Evolutionary conservation across 352 stramenopile genomes (phyloP).

Genomic region (Saprolegnia diclina): DNA sequence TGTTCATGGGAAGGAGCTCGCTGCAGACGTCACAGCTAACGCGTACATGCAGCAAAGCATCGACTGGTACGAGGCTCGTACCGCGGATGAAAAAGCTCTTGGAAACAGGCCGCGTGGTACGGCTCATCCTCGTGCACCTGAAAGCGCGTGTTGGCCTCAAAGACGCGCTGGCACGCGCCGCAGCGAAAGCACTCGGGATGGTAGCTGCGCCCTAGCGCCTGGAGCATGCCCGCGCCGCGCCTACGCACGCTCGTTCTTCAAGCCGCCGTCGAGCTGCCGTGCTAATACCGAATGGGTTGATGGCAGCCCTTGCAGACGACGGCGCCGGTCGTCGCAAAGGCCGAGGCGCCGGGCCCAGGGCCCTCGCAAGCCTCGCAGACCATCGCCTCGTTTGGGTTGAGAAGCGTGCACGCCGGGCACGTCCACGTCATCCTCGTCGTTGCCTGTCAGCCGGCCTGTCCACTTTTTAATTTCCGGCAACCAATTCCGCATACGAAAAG

Average conservation of each 20-base stretch:
- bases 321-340: slow-evolving; percentile 29
- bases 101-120: slow-evolving; percentile 64
- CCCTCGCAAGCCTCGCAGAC: slow-evolving; percentile 13
- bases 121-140: slow-evolving; percentile 50
- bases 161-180: slow-evolving; percentile 37
- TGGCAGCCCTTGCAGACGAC: slow-evolving; percentile 32
- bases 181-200: slow-evolving; percentile 50
- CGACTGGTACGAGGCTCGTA: not conserved
- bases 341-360: slow-evolving; percentile 23
- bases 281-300: slow-evolving; percentile 18
- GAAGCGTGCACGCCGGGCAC: slow-evolving; percentile 36
- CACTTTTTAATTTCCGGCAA: not conserved
- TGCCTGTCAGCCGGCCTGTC: not conserved
- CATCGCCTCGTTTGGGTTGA: slow-evolving; percentile 32
- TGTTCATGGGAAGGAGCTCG: slow-evolving; percentile 46
- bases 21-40: slow-evolving; percentile 60
- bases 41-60: not conserved
- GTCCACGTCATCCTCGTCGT: slow-evolving; percentile 34
- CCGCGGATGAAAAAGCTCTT: slow-evolving; percentile 54
- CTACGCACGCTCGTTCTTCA: slow-evolving; percentile 30
- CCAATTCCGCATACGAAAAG: not conserved
- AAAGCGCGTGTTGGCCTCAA: slow-evolving; percentile 38
- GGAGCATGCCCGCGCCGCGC: slow-evolving; percentile 30
- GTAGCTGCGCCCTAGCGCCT: slow-evolving; percentile 38
- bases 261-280: slow-evolving; percentile 33